Conservation (phyloP, 2,329 filamentous ascomycete genomes). For the Dichotomopilus funicola region DNA sequence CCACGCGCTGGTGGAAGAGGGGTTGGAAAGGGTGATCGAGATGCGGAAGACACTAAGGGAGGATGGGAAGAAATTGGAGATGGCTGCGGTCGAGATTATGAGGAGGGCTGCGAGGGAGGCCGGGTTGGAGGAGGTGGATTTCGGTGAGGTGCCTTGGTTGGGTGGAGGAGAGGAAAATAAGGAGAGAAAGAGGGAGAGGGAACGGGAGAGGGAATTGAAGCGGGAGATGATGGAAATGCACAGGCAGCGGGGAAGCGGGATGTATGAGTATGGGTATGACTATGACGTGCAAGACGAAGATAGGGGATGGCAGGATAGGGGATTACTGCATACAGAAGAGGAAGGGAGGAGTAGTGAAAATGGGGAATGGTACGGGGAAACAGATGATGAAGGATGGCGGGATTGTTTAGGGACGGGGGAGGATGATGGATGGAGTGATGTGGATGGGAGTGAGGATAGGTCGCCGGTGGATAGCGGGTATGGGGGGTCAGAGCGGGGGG, state of each 20-base stretch:
- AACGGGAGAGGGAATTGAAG: not conserved
- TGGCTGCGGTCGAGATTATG: conserved; percentile 27
- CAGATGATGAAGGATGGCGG: too few relatives aligned
- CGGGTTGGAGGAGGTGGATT: conserved; percentile 19
- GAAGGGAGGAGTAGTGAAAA: too few relatives aligned
- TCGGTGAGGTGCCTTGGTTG: conserved; percentile 20
- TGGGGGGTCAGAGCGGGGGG: too few relatives aligned
- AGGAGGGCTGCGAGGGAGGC: conserved; percentile 26
- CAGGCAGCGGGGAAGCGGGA: not conserved
- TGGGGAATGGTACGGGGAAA: too few relatives aligned
- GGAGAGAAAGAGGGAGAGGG: not conserved
- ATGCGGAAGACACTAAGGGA: conserved; percentile 17
- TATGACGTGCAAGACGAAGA: too few relatives aligned
- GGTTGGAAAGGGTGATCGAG: conserved; percentile 16
- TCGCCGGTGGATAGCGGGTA: too few relatives aligned
- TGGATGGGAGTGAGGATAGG: too few relatives aligned
- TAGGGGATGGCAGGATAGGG: too few relatives aligned
- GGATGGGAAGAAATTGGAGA: conserved; percentile 21
- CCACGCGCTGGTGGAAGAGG: conserved; percentile 23
- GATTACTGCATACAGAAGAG: too few relatives aligned
- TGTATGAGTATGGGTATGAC: too few relatives aligned
- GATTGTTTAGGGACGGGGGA: too few relatives aligned
- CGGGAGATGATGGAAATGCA: not conserved
- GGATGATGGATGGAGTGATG: too few relatives aligned
- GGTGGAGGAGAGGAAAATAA: not conserved